phyloP scores from a whole-genome alignment of 306 rosid genomes.

The Quercus dentata region DNA sequence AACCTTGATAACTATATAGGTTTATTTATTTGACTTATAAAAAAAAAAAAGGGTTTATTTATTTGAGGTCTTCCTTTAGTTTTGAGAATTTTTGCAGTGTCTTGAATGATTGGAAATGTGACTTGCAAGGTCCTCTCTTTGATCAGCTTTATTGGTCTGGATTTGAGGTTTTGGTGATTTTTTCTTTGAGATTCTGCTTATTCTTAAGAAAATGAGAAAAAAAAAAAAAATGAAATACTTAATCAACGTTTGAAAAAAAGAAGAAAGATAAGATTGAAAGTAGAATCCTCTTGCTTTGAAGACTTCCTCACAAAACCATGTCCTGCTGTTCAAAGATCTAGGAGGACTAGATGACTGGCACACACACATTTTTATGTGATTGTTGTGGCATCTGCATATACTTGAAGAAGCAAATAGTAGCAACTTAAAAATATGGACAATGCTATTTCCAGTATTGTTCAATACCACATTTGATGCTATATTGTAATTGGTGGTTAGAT shows the following conservation, averaged over 20 bases:
- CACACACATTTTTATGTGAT: neutral
- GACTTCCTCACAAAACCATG: neutral
- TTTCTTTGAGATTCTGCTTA: neutral
- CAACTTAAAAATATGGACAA: neutral
- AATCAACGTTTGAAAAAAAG: no score
- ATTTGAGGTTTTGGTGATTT: neutral
- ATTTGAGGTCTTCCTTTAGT: neutral
- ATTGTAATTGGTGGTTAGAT: neutral
- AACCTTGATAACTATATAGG: neutral
- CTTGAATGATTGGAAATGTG: neutral
- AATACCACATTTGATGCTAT: neutral
- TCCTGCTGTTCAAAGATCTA: neutral
- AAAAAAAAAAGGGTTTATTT: neutral
- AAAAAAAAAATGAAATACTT: no score
- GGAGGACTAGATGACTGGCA: neutral
- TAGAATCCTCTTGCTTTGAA: neutral
- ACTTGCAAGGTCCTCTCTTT: neutral
- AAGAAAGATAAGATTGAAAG: neutral
- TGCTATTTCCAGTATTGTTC: neutral
- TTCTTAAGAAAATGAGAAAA: neutral
- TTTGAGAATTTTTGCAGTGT: neutral
- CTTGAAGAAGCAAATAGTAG: neutral
- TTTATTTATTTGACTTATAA: rapidly evolving
- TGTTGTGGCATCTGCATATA: neutral
- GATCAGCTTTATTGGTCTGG: neutral